These are phyloP conservation scores for Papiliotrema terrestris DNA, from an alignment of 1,284 basidiomycete species.

Conservation along the genomic window DNA sequence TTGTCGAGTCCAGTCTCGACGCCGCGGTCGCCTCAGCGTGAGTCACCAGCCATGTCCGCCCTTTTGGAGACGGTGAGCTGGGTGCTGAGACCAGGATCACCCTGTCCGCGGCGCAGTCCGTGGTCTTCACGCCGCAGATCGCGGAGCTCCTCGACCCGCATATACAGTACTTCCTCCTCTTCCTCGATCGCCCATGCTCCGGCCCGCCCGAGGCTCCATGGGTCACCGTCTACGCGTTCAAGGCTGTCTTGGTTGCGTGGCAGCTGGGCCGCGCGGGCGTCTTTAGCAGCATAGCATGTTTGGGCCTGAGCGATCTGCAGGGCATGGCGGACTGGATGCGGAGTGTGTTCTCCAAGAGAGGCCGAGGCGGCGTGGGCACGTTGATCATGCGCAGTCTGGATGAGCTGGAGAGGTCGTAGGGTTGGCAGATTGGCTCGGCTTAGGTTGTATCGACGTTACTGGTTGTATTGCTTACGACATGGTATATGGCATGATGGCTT, in stretches of 20 bases:
- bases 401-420: conserved; percentile 6
- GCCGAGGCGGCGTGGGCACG: conserved; percentile 14
- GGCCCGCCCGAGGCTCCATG: conserved; percentile 20
- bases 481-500: no score
- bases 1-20: conserved; percentile 29
- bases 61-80: no score
- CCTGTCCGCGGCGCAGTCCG: conserved; percentile 8
- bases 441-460: no score
- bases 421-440: no score
- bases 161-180: conserved; percentile 25
- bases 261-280: conserved; percentile 20
- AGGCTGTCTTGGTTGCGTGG: conserved; percentile 27
- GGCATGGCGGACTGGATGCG: conserved; percentile 16
- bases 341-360: conserved; percentile 13
- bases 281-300: not conserved
- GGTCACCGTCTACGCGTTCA: conserved; percentile 29
- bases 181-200: conserved; percentile 13
- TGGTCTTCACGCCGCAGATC: conserved; percentile 14
- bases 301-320: conserved; percentile 9
- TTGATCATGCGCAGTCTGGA: conserved; percentile 12
- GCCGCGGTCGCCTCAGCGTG: conserved; percentile 32
- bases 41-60: conserved; percentile 4
- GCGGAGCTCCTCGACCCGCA: conserved; percentile 19
- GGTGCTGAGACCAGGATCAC: conserved; percentile 6
- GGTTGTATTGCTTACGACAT: no score